phyloP scores from a whole-genome alignment of 225 moss, liverwort and hornwort genomes.

The Physcomitrium patens region DNA sequence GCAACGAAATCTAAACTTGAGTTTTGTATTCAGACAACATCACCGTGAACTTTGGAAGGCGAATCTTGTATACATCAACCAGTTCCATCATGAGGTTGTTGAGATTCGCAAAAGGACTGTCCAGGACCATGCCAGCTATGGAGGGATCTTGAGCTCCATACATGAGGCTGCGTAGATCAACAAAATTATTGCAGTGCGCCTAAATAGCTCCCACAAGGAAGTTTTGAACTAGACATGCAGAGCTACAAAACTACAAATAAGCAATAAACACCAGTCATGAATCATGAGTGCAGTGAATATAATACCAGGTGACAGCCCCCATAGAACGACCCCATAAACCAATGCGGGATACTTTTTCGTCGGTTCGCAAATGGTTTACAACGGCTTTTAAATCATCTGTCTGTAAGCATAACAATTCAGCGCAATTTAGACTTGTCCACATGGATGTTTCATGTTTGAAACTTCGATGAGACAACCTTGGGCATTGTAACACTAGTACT shows the following conservation, averaged over 20 bases:
- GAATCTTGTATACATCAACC: constrained; percentile 82
- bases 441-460: background rate
- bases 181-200: background rate
- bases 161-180: constrained; percentile 54
- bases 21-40: background rate
- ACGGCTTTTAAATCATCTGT: constrained; percentile 71
- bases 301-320: constrained; percentile 78
- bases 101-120: constrained; percentile 78
- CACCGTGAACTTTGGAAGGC: constrained; percentile 83
- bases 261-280: too few species aligned
- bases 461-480: background rate
- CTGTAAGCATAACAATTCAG: constrained; percentile 26
- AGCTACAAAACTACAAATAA: too few species aligned
- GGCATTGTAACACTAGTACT: background rate
- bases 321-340: constrained; percentile 83
- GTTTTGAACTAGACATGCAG: background rate
- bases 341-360: constrained; percentile 66
- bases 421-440: background rate
- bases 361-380: constrained; percentile 55
- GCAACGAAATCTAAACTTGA: background rate
- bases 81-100: constrained; percentile 85
- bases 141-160: constrained; percentile 83
- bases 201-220: background rate
- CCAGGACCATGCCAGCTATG: constrained; percentile 80
- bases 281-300: background rate